phyloP scores from a whole-genome alignment of 108 stramenopile genomes.

The Chaetoceros tenuissimus region DNA sequence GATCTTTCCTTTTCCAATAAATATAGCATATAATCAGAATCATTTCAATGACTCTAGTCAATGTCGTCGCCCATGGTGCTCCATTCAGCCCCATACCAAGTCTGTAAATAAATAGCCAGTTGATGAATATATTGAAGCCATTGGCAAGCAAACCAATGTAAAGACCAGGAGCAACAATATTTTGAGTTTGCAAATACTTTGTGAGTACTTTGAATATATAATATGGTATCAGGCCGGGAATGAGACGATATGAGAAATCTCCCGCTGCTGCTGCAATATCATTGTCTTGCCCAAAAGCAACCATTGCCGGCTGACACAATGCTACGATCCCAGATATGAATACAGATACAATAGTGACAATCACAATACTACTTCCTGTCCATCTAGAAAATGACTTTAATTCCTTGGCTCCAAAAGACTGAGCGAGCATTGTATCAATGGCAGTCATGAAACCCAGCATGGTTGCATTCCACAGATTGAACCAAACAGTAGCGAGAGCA shows the following conservation, averaged over 20 bases:
- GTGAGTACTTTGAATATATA: constrained; percentile 29
- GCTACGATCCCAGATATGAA: constrained; percentile 21
- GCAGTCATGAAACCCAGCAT: constrained; percentile 36
- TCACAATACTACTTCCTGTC: constrained; percentile 22
- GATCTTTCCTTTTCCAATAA: constrained; percentile 1
- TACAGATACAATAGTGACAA: constrained; percentile 11
- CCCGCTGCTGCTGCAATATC: constrained; percentile 25
- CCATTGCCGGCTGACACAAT: constrained; percentile 25
- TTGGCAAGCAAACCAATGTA: constrained; percentile 30
- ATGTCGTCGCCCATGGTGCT: constrained; percentile 35
- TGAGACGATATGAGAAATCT: constrained; percentile 24
- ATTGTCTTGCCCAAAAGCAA: constrained; percentile 25
- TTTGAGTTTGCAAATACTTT: constrained; percentile 35
- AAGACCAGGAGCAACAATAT: constrained; percentile 19
- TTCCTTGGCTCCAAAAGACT: constrained; percentile 32
- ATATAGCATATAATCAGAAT: constrained; percentile 19
- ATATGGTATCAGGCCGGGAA: constrained; percentile 35
- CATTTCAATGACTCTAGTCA: constrained; percentile 23
- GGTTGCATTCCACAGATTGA: constrained; percentile 32
- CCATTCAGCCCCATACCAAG: constrained; percentile 20
- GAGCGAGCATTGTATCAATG: constrained; percentile 31
- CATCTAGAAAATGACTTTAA: constrained; percentile 17
- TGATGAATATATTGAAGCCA: constrained; percentile 29
- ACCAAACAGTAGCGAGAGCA: constrained; percentile 37
- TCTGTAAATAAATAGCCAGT: constrained; percentile 27